Base-by-base conservation (phyloP, 192 early-diverging fungal genomes). In the Backusella parvicylindrica region DNA sequence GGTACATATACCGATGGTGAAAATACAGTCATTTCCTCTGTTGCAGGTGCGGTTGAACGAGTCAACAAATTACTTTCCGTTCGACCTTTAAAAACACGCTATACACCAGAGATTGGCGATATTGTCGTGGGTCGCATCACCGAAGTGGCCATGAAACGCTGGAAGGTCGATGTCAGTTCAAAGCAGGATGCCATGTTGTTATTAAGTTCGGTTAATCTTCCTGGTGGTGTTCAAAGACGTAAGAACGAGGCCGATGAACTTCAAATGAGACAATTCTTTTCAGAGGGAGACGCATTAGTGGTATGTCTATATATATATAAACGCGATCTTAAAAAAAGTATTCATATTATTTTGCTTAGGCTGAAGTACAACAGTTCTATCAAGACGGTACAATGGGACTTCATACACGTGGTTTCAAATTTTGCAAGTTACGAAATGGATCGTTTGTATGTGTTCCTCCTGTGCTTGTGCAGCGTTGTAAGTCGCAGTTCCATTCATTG, bases 41-140 rank as follows among this genome's bases (percentile, higher is more conserved):
- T 98, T 35, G 93, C 95, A 1, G 98, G 98, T 60, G 90, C 90
- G 1, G 92, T 98, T 6, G 95, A 98, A 71, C 90, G 94, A 53
- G 96, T 98, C 76, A 98, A 98, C 88, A 98, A 97, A 84, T 88
- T 99, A 37, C 88, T 99, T 38, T 94, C 95, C 0, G 96, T 99
- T 33, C 86, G 88, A 37, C 91, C 97, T 26, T 84, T 98, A 56
- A 92, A 96, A 65, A 87, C 93, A 76, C 86, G 97, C 86, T 98
- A 95, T 76, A 87, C 87, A 26, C 96, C 95, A 50, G 95, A 98
- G 78, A 95, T 98, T 75, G 98, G 98, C 50, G 97, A 99, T 82
- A 94, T 99, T 43, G 92, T 99, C 0, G 94, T 99, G 11, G 98
- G 97, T 1, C 85, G 98, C 33, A 95, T 99, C 40, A 95, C 93